Conservation (phyloP, 768 basidiomycete genomes). For the Floccularia luteovirens region DNA sequence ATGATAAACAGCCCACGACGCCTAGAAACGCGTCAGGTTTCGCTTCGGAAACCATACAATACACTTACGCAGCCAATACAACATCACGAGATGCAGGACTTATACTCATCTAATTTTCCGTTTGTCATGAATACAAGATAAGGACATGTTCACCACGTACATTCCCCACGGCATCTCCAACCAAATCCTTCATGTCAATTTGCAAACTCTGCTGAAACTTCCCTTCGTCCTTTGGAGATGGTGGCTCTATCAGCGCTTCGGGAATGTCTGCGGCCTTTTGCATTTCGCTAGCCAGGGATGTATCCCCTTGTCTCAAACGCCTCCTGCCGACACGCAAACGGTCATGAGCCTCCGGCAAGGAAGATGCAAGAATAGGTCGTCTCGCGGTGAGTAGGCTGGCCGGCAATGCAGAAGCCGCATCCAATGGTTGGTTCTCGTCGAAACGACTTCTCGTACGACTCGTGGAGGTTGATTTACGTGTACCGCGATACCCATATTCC, state of each 20-base stretch:
- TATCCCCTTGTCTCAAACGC: no score
- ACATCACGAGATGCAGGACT: constrained; percentile 85
- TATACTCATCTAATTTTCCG: constrained; percentile 74
- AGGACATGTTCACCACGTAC: constrained; percentile 33
- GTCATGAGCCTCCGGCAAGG: constrained; percentile 8
- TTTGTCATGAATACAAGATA: constrained; percentile 4
- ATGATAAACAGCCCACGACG: constrained; percentile 93
- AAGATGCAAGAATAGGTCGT: constrained; percentile 12
- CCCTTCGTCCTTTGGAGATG: constrained; percentile 46
- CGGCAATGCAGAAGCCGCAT: constrained; percentile 3
- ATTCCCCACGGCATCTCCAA: constrained; percentile 80
- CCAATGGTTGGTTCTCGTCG: constrained; percentile 8
- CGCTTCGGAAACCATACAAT: not conserved
- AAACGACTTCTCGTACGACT: no score
- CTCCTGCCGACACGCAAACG: no score
- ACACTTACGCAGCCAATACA: constrained; percentile 76
- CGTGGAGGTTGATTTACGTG: no score
- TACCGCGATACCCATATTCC: no score
- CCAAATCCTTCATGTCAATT: constrained; percentile 74
- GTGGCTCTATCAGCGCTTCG: constrained; percentile 10
- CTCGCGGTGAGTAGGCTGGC: constrained; percentile 9
- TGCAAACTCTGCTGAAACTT: constrained; percentile 54
- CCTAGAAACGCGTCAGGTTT: constrained; percentile 21
- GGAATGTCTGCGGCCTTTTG: no score
- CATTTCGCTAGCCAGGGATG: no score